A percentile compares a stretch with the other conserved stretches of the same genome.
Conservation (phyloP, 169 alveolate genomes). For the Eimeria necatrix region DNA sequence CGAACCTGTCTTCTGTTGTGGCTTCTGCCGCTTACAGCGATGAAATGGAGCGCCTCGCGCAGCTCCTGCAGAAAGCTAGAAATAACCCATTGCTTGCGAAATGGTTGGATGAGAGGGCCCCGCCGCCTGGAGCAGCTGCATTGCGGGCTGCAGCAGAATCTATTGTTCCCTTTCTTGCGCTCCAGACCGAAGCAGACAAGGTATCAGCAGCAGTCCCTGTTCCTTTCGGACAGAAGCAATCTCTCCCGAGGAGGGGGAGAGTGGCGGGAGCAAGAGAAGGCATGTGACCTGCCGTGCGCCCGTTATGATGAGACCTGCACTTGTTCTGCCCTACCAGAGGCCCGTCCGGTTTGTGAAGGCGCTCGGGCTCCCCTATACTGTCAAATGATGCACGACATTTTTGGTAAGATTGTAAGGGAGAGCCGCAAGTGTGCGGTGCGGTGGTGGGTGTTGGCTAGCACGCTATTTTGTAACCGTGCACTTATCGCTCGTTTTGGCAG, state of each 20-base stretch:
- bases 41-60: constrained; percentile 73
- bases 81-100: constrained; percentile 71
- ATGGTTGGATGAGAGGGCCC: constrained; percentile 71
- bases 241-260: constrained; percentile 36
- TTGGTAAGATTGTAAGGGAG: constrained; percentile 29
- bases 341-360: not conserved
- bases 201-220: not conserved
- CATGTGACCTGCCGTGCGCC: constrained; percentile 23
- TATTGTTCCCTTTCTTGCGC: constrained; percentile 59
- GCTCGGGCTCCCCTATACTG: not conserved
- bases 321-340: not conserved
- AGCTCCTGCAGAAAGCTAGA: constrained; percentile 66
- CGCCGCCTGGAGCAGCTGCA: constrained; percentile 64
- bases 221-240: constrained; percentile 2
- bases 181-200: constrained; percentile 34
- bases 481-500: constrained; percentile 54
- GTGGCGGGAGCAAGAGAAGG: constrained; percentile 70
- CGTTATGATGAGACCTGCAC: not conserved
- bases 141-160: constrained; percentile 72
- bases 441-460: constrained; percentile 49
- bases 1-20: constrained; percentile 50
- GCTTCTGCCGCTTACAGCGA: constrained; percentile 76
- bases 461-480: constrained; percentile 15
- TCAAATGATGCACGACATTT: not conserved
- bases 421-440: constrained; percentile 68